Conservation (phyloP, 1,284 basidiomycete species). For the Bondarzewia mesenterica region DNA sequence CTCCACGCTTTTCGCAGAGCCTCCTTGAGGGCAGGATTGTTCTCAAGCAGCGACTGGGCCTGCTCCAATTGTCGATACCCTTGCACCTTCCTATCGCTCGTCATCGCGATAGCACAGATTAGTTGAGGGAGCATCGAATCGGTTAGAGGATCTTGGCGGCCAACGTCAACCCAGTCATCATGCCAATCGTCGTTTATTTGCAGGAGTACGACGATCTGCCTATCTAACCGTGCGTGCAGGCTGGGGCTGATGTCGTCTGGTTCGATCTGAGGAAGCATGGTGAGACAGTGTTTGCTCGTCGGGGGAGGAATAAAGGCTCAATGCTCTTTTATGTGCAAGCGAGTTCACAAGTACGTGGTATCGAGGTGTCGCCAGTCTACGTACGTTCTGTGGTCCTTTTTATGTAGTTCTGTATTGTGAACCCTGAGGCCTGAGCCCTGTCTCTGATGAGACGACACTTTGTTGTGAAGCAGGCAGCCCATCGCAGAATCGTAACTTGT, state of each 20-base stretch:
- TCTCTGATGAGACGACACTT: too few species aligned
- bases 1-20: background rate
- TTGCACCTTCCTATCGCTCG: background rate
- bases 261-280: background rate
- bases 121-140: background rate
- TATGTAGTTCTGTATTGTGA: too few species aligned
- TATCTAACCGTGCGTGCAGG: background rate
- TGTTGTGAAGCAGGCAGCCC: too few species aligned
- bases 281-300: background rate
- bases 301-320: too few species aligned
- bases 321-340: too few species aligned
- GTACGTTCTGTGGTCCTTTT: too few species aligned
- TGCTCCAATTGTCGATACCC: background rate
- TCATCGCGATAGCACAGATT: background rate
- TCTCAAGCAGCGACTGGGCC: background rate
- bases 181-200: background rate
- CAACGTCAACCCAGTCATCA: background rate
- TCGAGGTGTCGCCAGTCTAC: too few species aligned
- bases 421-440: too few species aligned
- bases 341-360: too few species aligned
- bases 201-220: background rate
- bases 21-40: background rate
- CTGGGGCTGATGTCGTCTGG: background rate
- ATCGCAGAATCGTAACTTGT: too few species aligned
- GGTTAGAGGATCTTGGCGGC: background rate